Evolutionary conservation across 129 eudicot species (phyloP), one percentile per base, ranked within the genome.

Genomic region (Artemisia tridentata): DNA sequence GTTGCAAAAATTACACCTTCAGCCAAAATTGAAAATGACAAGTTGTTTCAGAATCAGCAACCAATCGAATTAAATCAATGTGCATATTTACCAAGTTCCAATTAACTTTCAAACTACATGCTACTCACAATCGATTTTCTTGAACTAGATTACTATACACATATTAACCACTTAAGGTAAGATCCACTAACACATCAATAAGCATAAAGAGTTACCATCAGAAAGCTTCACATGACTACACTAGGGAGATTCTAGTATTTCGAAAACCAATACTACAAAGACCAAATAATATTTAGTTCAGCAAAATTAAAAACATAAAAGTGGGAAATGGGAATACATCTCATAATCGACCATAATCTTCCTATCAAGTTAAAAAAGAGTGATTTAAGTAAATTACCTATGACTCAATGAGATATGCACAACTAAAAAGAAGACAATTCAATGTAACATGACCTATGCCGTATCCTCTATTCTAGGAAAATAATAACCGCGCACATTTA

Each of bases 211-310:
- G 31, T 52, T 53, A 53, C 7, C 2, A 61, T 50, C 63, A 49
- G 11, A 60, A 50, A 48, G 25, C 68, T 59, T 72, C 76, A 45
- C 18, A 61, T 25, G 61, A 47, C 29, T 45, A 72, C 47, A 71
- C 41, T 31, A 31, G 7, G 41, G 1, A 31, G 41, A 31, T 21
- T 71, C 75, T 15, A 57, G 58, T 21, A 4, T 38, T n/a, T 45
- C 48, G 61, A 43, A 71, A 54, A 11, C 23, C 21, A 21, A 45
- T 43, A 57, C 49, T 2, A 57, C 14, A 71, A 47, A 15, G 43
- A 21, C 25, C 2, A 27, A 58, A 58, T 7, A 41, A n/a, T 19
- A 70, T n/a, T 20, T 58, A 23, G n/a, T 10, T 8, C 4, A 1
- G 14, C 6, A 27, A 57, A 56, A 46, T 12, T 29, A 29, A 10